phyloP scores from a whole-genome alignment of 225 moss, liverwort and hornwort genomes.

The Takakia lepidozioides region DNA sequence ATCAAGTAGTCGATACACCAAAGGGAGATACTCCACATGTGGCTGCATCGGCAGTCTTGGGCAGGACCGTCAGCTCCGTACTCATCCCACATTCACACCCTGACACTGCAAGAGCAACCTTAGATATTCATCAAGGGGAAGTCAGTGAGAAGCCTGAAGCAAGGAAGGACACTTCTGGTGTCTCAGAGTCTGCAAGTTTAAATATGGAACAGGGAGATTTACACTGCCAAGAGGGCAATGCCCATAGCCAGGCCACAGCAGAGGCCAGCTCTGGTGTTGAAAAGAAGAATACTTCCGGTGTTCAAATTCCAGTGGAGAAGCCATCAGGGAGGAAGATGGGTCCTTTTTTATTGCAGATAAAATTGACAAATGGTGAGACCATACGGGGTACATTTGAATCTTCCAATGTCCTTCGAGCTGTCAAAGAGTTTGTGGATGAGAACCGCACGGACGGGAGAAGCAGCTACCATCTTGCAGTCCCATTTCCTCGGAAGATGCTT shows the following conservation, averaged over 20 bases:
- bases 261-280: conserved; percentile 4
- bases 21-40: conserved; percentile 10
- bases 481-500: conserved; percentile 56
- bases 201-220: no score
- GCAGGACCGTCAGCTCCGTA: conserved; percentile 3
- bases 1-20: conserved; percentile 8
- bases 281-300: conserved; percentile 25
- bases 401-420: conserved; percentile 38
- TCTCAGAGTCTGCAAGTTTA: no score
- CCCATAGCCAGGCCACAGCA: conserved; percentile 8
- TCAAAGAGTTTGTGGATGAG: conserved; percentile 51
- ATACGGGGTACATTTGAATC: conserved; percentile 57
- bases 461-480: conserved; percentile 49
- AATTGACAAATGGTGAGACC: conserved; percentile 53
- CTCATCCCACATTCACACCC: conserved; percentile 15
- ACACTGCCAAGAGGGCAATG: conserved; percentile 8
- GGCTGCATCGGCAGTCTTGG: conserved; percentile 14
- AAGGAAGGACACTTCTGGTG: conserved; percentile 4
- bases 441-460: conserved; percentile 63
- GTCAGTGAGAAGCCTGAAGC: conserved; percentile 6
- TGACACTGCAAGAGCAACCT: conserved; percentile 2
- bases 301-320: conserved; percentile 21
- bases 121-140: conserved; percentile 9
- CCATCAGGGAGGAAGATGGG: conserved; percentile 35
- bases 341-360: conserved; percentile 55